Evolutionary conservation across 2,329 filamentous ascomycete genomes (phyloP).

Genomic region (Xylaria sp.): DNA sequence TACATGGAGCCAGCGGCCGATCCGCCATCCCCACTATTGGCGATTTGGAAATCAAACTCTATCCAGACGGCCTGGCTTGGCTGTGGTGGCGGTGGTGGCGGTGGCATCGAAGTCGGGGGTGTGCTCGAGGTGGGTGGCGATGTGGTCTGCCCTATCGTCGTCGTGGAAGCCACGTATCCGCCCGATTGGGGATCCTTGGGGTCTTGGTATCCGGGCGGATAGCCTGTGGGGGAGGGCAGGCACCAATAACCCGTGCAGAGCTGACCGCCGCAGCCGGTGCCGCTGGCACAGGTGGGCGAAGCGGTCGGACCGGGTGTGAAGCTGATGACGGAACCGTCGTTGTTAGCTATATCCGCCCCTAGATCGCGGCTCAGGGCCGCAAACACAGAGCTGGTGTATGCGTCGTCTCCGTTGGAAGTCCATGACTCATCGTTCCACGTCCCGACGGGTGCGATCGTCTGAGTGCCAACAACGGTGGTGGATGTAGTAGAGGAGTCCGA

Average conservation of each 20-base stretch:
- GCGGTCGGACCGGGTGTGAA: slow-evolving; percentile 30
- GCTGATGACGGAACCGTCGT: slow-evolving; percentile 4
- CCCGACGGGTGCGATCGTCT: slow-evolving; percentile 6
- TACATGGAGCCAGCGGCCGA: too few relatives aligned
- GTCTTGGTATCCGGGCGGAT: slow-evolving; percentile 35
- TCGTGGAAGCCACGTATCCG: slow-evolving; percentile 14
- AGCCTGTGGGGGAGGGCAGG: slow-evolving; percentile 29
- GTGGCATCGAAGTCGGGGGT: neutral
- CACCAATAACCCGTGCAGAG: slow-evolving; percentile 43
- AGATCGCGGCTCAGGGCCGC: neutral
- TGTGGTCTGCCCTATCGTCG: neutral
- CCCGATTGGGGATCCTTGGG: slow-evolving; percentile 38
- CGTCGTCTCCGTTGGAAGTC: neutral
- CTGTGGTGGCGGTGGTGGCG: too few relatives aligned
- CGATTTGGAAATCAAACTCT: too few relatives aligned
- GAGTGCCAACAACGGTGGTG: neutral
- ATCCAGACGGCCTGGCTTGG: neutral
- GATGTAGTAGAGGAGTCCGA: neutral
- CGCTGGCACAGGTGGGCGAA: slow-evolving; percentile 34
- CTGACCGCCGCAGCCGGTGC: slow-evolving; percentile 37
- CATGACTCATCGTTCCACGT: neutral
- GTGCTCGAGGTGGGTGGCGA: neutral
- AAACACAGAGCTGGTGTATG: neutral
- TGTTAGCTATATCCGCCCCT: neutral
- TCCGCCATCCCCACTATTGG: too few relatives aligned